Base-by-base conservation (phyloP, 2,329 filamentous ascomycete genomes). In the Penicillium sp. region DNA sequence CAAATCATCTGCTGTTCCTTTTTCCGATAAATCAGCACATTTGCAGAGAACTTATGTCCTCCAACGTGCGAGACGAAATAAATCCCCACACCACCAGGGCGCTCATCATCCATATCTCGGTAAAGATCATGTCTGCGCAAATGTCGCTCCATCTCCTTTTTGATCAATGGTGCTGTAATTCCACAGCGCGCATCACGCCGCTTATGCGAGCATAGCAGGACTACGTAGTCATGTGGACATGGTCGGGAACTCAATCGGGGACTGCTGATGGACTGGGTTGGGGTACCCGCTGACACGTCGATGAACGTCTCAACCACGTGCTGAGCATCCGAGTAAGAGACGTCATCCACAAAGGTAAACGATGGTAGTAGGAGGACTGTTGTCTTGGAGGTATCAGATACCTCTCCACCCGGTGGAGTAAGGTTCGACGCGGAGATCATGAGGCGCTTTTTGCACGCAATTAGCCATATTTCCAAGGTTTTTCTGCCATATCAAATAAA, bases 61-160 rank as follows among this genome's bases (percentile, higher is more conserved):
- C 92, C 92, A 5, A 96, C 90, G 70, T 97, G 92, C 58, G 87
- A 92, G 65, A 96, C 92, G 70, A 93, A 96, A 77, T 94, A 95
- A 59, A 96, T 90, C 1, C 90, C 92, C 1, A 93, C 91, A 8
- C 92, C 92, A 8, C 92, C 91, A 0, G 90, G 89, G 46, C 92
- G 79, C 72, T 90, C 86, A 71, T 96, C 92, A 70, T 92, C 86
- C 15, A 91, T 76, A 70, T 96, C 92, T 33, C 92, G 86, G 72
- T 87, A 90, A n/a, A 96, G 77, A 0, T 90, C 90, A 5, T 92
- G 79, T 1, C 89, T 88, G 0, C 90, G 86, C 27, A 96, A 82
- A 71, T 96, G 90, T 2, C 91, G 82, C 77, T 94, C 90, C 33
- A 96, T 81, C 74, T 96, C 92, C 68, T 86, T 87, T 51, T 86